Evolutionary conservation across 164 flowering plant species (phyloP), one percentile per base, ranked within the genome.

Genomic region (Tetracentron sinense): DNA sequence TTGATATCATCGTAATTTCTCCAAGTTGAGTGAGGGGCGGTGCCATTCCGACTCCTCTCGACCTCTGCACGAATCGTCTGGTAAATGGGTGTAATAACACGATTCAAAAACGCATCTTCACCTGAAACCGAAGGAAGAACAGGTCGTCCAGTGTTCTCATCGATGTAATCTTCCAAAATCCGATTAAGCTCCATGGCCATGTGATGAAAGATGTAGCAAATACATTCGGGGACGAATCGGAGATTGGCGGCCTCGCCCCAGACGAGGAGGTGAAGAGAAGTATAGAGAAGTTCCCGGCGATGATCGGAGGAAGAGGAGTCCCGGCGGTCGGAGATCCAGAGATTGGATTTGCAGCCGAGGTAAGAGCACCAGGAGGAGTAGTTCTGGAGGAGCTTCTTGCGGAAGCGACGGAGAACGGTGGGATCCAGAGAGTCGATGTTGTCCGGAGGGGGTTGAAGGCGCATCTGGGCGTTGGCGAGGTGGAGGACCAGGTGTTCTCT

Each of bases 221-320:
- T n/a, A n/a, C 90, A 89, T 54, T 94, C 99, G 0, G 99, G 97
- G 0, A 64, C 35, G 44, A 94, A 91, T 0, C 99, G 73, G 30
- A 94, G 73, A 54, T 94, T 94, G 0, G 85, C 99, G 0, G 96
- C 67, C 69, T 94, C 99, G 15, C 97, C 98, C 98, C 98, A 93
- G 8, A 93, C 74, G 3, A 93, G 75, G 7, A 93, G 83, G 56
- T 81, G 90, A 20, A 93, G 82, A 0, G 76, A 61, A 7, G 74
- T 75, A 59, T 84, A 88, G 25, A 88, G 78, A 0, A 88, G 63
- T 64, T 85, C 89, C 0, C 87, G 81, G 42, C 87, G 81, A 52
- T 49, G 74, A 25, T 61, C 72, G 22, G 42, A 15, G 25, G 20
- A 6, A 28, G 58, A 31, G 4, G 61, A 58, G 23, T 60, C 65